Percentiles rank a stretch among this genome's conserved stretches.
These are phyloP conservation scores for Sodiomyces alkalinus DNA, from an alignment of 2,329 filamentous ascomycete species.

Conservation along the genomic window DNA sequence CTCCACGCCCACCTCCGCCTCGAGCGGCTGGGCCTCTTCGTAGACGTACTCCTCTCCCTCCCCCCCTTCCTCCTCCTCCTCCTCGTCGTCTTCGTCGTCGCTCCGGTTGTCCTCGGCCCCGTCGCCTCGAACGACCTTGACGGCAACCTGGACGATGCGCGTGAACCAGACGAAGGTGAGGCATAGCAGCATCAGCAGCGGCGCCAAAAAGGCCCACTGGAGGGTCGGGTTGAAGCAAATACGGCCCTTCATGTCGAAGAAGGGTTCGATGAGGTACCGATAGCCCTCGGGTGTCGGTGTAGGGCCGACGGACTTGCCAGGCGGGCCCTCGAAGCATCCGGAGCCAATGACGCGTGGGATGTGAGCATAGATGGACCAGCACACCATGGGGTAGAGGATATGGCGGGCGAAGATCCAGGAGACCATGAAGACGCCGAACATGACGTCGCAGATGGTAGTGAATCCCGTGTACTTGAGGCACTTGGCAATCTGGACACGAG, in stretches of 20 bases:
- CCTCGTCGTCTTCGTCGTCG: conserved; percentile 60
- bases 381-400: conserved; percentile 61
- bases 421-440: conserved; percentile 74
- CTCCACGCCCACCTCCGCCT: conserved; percentile 65
- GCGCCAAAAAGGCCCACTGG: conserved; percentile 60
- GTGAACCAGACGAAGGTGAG: conserved; percentile 79
- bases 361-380: conserved; percentile 66
- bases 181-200: conserved; percentile 63
- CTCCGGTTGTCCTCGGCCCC: conserved; percentile 76
- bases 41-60: conserved; percentile 43
- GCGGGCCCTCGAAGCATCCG: conserved; percentile 56
- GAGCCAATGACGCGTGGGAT: conserved; percentile 44
- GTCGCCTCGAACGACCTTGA: conserved; percentile 61
- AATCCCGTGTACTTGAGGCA: conserved; percentile 81
- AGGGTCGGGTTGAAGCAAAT: conserved; percentile 70
- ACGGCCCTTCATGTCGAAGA: conserved; percentile 52
- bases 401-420: conserved; percentile 78
- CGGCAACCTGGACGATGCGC: conserved; percentile 74
- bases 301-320: conserved; percentile 38
- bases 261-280: conserved; percentile 57
- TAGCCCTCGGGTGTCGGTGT: conserved; percentile 32
- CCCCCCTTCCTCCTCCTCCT: conserved; percentile 44
- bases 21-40: conserved; percentile 40
- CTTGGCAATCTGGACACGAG: conserved; percentile 57
- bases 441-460: conserved; percentile 60